Base-by-base conservation (phyloP, 495 filamentous ascomycete genomes). In the Xylaria nigripes region DNA sequence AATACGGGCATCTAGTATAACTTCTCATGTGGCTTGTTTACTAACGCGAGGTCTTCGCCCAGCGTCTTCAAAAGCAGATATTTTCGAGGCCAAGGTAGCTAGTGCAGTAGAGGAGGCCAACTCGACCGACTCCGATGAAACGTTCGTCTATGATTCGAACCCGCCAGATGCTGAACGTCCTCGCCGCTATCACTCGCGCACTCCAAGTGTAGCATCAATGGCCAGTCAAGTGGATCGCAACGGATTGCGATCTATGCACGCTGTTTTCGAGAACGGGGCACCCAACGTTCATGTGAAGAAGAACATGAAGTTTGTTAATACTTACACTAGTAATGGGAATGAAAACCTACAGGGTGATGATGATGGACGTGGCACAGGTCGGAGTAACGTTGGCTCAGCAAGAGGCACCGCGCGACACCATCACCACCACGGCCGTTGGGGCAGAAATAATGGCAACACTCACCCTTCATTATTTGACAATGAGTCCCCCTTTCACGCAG, bases 61-160 rank as follows among this genome's bases (percentile, higher is more conserved):
- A 82, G 89, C 87, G 43, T 95, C 94, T 22, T 95, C 90, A 58
- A 97, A 96, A 75, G 91, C 94, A 58, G 93, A 98, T 70, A 89
- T 98, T 44, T 98, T 98, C 68, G 93, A 96, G 72, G 87, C 88
- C 50, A 95, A 93, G 71, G 86, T 98, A 32, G 94, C 93, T 32
- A 96, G 84, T 66, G 91, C 92, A 3, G 89, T 97, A 42, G 90
- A 96, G 68, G 81, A 84, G 61, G 89, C 88, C 36, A 86, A 96
- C 68, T 93, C 92, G 7, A 95, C 91, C 15, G 93, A 95, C 63
- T 97, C 94, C 2, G 93, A 96, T 59, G 94, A 96, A 69, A 97
- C 94, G 0, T 98, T 97, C 68, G 92, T 98, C 3, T 98, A 98
- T 72, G 93, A 98, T 71, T 98, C 93, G 9, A 98, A 98, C 65